Base-by-base conservation (phyloP, 176 grass and related monocot species). In the bread wheat (Triticum aestivum) region DNA sequence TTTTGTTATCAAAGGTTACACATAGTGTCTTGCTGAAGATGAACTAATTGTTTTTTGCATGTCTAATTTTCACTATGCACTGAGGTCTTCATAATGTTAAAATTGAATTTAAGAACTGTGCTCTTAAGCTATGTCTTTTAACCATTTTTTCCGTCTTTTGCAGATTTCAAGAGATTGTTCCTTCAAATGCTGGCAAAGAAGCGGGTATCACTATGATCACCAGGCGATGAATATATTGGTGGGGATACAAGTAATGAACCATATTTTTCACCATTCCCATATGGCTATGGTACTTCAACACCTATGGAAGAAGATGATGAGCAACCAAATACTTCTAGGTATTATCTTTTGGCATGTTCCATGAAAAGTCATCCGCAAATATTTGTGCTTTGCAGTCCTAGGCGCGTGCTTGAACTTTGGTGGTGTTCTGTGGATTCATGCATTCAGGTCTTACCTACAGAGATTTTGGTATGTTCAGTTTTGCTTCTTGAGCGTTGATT, bases 161-260 rank as follows among this genome's bases (percentile, higher is more conserved):
- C 84, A 98, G 96, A 61, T 98, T 98, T 89, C 96, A 98, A 67
- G 96, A 98, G 85, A 95, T 98, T 82, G 96, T 98, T 82, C 96
- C 96, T 82, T 89, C 95, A 61, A 98, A 98, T 89, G 96, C 96
- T 45, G 96, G 96, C 93, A 0, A 98, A 92, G 68, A 98, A 95
- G 71, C 95, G 96, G 96, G 86, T 98, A 5, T 89, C 91, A n/a
- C 96, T 98, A 84, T 98, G 82, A 63, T 95, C 90, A 75, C 91
- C 86, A 8, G 82, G 89, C 82, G 91, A 92, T 18, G 83, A 94
- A 41, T 87, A 80, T 84, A 65, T 87, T 9, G 86, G 84, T 11
- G 87, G 89, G 75, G 91, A 95, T 80, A 56, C 74, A 80, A 71
- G 73, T 85, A 85, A 69, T 75, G 81, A 63, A 52, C 37, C 62